phyloP scores from a whole-genome alignment of 768 basidiomycete genomes.

The Strobilomyces echinocephalus region DNA sequence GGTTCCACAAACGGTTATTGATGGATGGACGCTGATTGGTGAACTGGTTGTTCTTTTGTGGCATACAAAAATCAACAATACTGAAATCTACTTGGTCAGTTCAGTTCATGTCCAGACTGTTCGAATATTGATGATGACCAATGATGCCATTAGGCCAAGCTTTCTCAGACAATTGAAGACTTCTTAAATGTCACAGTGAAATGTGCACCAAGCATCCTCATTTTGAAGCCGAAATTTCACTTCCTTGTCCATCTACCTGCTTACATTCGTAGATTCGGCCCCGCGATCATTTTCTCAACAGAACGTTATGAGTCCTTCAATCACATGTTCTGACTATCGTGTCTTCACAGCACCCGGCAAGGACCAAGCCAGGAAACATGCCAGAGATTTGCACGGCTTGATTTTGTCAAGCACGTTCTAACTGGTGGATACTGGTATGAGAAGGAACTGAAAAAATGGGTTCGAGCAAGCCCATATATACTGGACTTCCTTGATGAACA shows the following conservation, averaged over 20 bases:
- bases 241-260: background rate
- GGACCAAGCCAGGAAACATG: background rate
- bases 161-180: background rate
- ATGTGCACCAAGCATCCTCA: background rate
- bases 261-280: background rate
- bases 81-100: background rate
- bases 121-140: background rate
- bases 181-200: background rate
- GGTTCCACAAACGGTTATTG: slow-evolving; percentile 18
- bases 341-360: background rate
- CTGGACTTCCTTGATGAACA: background rate
- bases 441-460: background rate
- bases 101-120: background rate
- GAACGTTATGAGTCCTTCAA: background rate
- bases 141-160: background rate
- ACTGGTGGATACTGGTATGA: background rate
- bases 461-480: background rate
- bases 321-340: background rate
- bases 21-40: slow-evolving; percentile 30
- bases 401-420: background rate
- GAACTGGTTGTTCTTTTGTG: slow-evolving; percentile 37
- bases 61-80: slow-evolving; percentile 37
- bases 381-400: background rate
- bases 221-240: background rate
- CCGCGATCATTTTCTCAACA: background rate